Conservation (phyloP, 1,284 basidiomycete genomes). For the Moesziomyces parantarcticus region DNA sequence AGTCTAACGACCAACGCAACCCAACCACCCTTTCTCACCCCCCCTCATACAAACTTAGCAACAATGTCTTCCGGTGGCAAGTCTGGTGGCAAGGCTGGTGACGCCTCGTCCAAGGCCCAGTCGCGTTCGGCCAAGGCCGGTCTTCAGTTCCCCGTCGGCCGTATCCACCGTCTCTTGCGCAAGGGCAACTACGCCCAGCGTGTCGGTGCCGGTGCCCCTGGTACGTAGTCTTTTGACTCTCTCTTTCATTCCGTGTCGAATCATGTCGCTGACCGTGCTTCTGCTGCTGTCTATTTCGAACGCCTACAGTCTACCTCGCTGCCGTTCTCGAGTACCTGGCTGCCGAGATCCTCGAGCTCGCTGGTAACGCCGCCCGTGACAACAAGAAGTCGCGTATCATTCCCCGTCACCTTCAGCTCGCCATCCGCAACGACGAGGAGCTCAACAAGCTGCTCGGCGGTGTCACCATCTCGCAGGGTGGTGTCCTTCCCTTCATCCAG, state of each 20-base stretch:
- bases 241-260: neutral
- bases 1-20: conserved; percentile 26
- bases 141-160: conserved; percentile 89
- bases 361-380: conserved; percentile 97
- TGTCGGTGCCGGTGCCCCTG: conserved; percentile 79
- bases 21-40: conserved; percentile 15
- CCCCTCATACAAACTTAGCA: conserved; percentile 21
- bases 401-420: conserved; percentile 89
- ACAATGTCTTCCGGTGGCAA: conserved; percentile 69
- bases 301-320: conserved; percentile 80
- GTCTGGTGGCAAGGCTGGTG: conserved; percentile 69
- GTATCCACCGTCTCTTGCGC: conserved; percentile 93
- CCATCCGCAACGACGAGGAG: conserved; percentile 95
- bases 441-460: conserved; percentile 73
- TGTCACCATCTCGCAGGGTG: conserved; percentile 78
- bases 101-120: conserved; percentile 71
- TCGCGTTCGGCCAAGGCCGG: conserved; percentile 79
- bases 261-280: conserved; percentile 5
- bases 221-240: conserved; percentile 70
- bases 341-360: conserved; percentile 89
- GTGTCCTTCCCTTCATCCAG: conserved; percentile 95
- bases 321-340: conserved; percentile 91
- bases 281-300: conserved; percentile 35
- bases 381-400: conserved; percentile 95
- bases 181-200: conserved; percentile 85